Evolutionary conservation across 495 filamentous ascomycete species (phyloP).

Genomic region (Podospora bellae-mahoneyi): DNA sequence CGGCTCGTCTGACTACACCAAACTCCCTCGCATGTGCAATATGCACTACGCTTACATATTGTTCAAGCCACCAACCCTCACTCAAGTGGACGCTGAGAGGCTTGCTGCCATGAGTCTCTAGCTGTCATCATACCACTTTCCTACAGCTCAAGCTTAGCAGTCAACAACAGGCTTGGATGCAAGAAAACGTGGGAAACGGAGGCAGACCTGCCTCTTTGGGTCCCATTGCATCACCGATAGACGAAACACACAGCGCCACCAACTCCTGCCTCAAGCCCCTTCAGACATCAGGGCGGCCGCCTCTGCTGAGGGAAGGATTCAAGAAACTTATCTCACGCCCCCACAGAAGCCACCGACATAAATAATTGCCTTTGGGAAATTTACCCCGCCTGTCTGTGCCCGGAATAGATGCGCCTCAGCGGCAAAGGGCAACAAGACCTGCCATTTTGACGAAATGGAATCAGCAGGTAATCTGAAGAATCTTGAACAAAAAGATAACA

Average conservation of each 20-base stretch:
- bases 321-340: conserved; percentile 3
- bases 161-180: background rate
- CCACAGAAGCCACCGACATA: background rate
- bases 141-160: background rate
- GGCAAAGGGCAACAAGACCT: background rate
- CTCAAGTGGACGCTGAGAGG: background rate
- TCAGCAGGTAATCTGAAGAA: background rate
- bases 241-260: background rate
- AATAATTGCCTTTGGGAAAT: background rate
- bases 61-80: background rate
- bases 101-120: background rate
- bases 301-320: conserved; percentile 2
- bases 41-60: conserved; percentile 4
- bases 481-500: background rate
- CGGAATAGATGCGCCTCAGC: conserved; percentile 1
- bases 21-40: background rate
- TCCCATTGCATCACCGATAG: background rate
- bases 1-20: background rate
- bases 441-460: background rate
- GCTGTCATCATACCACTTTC: background rate
- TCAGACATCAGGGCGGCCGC: background rate
- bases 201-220: background rate
- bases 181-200: background rate
- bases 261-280: background rate
- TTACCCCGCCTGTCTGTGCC: background rate